Evolutionary conservation across 1,284 basidiomycete genomes (phyloP).

Genomic region (Apiotrichum porosum): DNA sequence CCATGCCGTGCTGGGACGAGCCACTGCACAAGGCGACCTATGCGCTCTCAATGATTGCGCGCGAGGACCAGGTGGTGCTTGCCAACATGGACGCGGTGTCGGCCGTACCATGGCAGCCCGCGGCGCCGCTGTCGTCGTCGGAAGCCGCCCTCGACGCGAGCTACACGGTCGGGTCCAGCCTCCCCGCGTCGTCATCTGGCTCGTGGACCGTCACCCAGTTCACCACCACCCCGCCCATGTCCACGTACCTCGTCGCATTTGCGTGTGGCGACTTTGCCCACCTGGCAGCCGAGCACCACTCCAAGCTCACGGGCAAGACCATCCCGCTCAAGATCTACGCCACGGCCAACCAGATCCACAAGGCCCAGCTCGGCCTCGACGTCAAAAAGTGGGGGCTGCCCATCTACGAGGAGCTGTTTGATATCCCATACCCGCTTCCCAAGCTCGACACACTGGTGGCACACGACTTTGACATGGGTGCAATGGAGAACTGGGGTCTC

Average conservation of each 20-base stretch:
- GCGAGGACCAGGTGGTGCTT: conserved; percentile 58
- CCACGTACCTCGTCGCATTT: conserved; percentile 83
- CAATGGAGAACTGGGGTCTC: conserved; percentile 94
- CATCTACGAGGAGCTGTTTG: conserved; percentile 84
- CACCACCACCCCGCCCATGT: conserved; percentile 71
- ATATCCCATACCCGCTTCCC: conserved; percentile 82
- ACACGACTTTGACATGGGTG: conserved; percentile 82
- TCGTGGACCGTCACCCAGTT: conserved; percentile 74
- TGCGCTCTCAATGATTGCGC: conserved; percentile 73
- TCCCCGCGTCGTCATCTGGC: conserved; percentile 21
- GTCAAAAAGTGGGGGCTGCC: conserved; percentile 80
- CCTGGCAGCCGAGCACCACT: conserved; percentile 69
- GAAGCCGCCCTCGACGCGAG: conserved; percentile 26
- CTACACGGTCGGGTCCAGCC: conserved; percentile 38
- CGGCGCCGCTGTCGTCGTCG: conserved; percentile 12
- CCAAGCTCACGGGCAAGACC: conserved; percentile 72
- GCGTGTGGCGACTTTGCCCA: conserved; percentile 78
- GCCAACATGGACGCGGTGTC: conserved; percentile 74
- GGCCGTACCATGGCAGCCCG: conserved; percentile 49
- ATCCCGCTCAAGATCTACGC: conserved; percentile 82
- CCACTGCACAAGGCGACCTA: conserved; percentile 86
- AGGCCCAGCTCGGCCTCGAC: conserved; percentile 66
- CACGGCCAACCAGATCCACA: conserved; percentile 73
- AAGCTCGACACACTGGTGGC: conserved; percentile 82
- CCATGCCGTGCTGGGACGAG: conserved; percentile 86